phyloP scores from a whole-genome alignment of 192 early-diverging fungal species.

The Radiomyces spectabilis region DNA sequence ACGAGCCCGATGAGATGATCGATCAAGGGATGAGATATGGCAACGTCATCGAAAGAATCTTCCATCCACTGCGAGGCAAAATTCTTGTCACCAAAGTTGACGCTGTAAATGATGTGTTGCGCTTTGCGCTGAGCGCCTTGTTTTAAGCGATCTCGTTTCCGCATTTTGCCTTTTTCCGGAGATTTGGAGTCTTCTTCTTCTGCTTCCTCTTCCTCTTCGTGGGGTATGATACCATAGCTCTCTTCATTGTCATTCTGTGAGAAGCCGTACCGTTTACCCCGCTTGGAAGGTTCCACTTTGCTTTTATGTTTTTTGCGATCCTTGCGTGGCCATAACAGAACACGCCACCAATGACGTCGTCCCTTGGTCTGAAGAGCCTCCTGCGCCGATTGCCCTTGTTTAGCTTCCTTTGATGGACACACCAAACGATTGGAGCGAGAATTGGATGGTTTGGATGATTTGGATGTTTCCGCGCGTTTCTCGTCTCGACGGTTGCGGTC shows the following conservation, averaged over 20 bases:
- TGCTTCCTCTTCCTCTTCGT: constrained; percentile 11
- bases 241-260: neutral
- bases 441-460: no score
- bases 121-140: constrained; percentile 19
- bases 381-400: no score
- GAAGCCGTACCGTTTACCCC: neutral
- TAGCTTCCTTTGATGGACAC: no score
- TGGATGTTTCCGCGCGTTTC: no score
- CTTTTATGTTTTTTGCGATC: no score
- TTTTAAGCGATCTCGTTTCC: constrained; percentile 15
- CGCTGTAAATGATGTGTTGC: constrained; percentile 28
- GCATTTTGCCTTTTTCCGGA: no score
- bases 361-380: no score
- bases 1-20: constrained; percentile 28
- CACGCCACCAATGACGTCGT: no score
- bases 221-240: neutral
- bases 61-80: constrained; percentile 28
- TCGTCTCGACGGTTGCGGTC: no score
- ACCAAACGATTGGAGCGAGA: no score
- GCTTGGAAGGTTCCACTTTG: neutral
- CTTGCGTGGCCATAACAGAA: no score
- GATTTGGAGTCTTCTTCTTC: no score
- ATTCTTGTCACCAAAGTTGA: constrained; percentile 29
- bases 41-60: constrained; percentile 28
- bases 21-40: constrained; percentile 16